These are phyloP conservation scores for Ceratobasidium sp. DNA, from an alignment of 1,284 basidiomycete species.

Conservation along the genomic window DNA sequence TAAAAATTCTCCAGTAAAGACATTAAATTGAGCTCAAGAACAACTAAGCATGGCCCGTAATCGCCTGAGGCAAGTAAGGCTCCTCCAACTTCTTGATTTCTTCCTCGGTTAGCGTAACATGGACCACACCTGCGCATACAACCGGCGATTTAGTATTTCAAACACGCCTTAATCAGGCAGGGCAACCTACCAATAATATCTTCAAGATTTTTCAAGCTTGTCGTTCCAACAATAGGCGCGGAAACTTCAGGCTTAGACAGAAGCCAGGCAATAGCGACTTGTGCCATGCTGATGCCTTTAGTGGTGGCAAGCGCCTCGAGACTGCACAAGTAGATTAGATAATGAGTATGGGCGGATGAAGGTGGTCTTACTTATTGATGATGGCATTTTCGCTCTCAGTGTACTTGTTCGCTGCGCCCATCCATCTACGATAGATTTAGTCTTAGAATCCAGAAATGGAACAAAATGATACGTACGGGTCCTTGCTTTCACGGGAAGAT, in stretches of 20 bases:
- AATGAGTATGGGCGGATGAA: not conserved
- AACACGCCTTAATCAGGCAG: not conserved
- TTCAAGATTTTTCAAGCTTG: constrained; percentile 40
- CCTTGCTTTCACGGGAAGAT: constrained; percentile 20
- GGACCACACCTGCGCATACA: constrained; percentile 17
- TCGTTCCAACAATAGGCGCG: constrained; percentile 43
- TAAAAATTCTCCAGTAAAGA: too few species aligned
- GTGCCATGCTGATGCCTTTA: constrained; percentile 47
- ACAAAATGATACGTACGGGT: constrained; percentile 13
- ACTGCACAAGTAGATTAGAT: constrained; percentile 3
- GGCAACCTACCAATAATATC: constrained; percentile 39
- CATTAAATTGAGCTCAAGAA: too few species aligned
- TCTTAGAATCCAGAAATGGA: not conserved
- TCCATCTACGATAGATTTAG: not conserved
- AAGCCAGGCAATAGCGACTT: constrained; percentile 21
- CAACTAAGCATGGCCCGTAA: constrained; percentile 4
- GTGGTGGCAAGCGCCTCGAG: constrained; percentile 47
- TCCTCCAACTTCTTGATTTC: constrained; percentile 42
- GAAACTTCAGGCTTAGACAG: constrained; percentile 36
- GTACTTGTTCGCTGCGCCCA: not conserved
- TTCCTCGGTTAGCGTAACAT: constrained; percentile 43
- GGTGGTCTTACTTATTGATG: constrained; percentile 13
- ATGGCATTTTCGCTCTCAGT: constrained; percentile 12
- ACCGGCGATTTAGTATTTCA: not conserved
- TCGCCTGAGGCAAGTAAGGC: constrained; percentile 20